Conservation (phyloP, 306 rosid species). For the Dicorynia guianensis region DNA sequence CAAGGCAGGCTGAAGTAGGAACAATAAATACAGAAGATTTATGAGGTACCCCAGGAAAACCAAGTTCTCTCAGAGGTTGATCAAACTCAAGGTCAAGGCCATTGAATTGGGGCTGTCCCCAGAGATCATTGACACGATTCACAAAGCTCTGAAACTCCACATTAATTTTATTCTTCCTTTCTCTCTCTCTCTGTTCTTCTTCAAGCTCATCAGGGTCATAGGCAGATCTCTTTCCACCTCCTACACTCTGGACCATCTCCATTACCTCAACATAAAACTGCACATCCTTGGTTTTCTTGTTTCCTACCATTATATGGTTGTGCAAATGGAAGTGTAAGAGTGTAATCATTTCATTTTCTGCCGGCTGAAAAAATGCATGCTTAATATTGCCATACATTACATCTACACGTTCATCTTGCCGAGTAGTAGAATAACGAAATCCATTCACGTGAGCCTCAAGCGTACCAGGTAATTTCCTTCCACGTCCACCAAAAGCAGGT, state of each 20-base stretch:
- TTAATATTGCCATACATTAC: conserved; percentile 82
- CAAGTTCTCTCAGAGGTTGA: conserved; percentile 97
- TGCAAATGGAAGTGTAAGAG: conserved; percentile 93
- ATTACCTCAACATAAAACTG: conserved; percentile 93
- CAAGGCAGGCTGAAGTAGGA: conserved; percentile 88
- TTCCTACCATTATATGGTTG: conserved; percentile 95
- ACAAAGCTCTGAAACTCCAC: conserved; percentile 86
- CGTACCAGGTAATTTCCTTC: conserved; percentile 87
- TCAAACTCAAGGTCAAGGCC: conserved; percentile 92
- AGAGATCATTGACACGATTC: conserved; percentile 86
- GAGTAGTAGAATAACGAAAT: conserved; percentile 85
- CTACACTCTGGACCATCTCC: conserved; percentile 91
- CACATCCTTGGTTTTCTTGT: conserved; percentile 93
- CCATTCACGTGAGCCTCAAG: conserved; percentile 93
- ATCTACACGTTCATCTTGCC: conserved; percentile 89
- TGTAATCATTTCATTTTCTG: conserved; percentile 97
- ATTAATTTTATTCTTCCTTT: conserved; percentile 89
- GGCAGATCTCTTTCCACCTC: conserved; percentile 89
- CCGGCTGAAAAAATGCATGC: conserved; percentile 98
- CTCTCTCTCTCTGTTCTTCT: conserved; percentile 96
- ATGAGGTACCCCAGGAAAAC: conserved; percentile 93
- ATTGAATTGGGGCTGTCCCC: conserved; percentile 90
- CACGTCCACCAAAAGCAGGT: conserved; percentile 93
- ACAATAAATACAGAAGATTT: conserved; percentile 91
- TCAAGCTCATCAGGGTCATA: conserved; percentile 98